Conservation (phyloP, 2,329 filamentous ascomycete genomes). For the Ceratocystis variospora region DNA sequence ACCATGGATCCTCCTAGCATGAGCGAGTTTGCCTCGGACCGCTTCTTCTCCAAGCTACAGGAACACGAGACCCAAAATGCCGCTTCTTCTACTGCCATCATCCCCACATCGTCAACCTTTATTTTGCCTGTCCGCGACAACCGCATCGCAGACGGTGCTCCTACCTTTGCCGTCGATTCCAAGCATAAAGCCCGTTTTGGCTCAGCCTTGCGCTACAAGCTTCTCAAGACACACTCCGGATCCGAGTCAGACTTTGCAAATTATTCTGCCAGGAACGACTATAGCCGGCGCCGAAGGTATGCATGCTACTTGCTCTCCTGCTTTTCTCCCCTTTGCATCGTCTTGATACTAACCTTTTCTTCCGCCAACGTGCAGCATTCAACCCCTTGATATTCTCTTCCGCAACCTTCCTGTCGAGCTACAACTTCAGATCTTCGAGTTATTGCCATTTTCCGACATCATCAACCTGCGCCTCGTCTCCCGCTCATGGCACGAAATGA, state of each 20-base stretch:
- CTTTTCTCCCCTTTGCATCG: background rate
- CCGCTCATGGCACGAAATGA: constrained; percentile 44
- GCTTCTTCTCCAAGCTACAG: constrained; percentile 48
- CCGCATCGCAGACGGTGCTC: constrained; percentile 21
- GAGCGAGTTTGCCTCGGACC: constrained; percentile 52
- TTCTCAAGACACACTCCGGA: constrained; percentile 21
- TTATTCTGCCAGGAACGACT: background rate
- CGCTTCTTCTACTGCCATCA: constrained; percentile 25
- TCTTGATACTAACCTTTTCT: background rate
- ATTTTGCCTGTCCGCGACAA: constrained; percentile 37
- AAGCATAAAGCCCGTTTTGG: constrained; percentile 31
- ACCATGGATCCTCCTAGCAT: constrained; percentile 49
- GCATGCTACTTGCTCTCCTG: background rate
- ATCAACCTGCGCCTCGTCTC: constrained; percentile 46
- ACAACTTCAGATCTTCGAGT: constrained; percentile 48
- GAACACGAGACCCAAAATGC: constrained; percentile 32
- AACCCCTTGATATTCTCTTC: constrained; percentile 44
- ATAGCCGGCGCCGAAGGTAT: constrained; percentile 8
- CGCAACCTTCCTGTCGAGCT: constrained; percentile 45
- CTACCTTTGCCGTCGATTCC: constrained; percentile 25
- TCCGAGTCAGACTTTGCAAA: constrained; percentile 3
- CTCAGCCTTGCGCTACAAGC: constrained; percentile 30
- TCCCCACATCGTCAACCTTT: constrained; percentile 29
- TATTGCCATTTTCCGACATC: constrained; percentile 45
- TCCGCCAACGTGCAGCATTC: constrained; percentile 23